A percentile compares a stretch with the other conserved stretches of the same genome.
Evolutionary conservation across 169 alveolate species (phyloP).

Genomic region (Hammondia hammondi): DNA sequence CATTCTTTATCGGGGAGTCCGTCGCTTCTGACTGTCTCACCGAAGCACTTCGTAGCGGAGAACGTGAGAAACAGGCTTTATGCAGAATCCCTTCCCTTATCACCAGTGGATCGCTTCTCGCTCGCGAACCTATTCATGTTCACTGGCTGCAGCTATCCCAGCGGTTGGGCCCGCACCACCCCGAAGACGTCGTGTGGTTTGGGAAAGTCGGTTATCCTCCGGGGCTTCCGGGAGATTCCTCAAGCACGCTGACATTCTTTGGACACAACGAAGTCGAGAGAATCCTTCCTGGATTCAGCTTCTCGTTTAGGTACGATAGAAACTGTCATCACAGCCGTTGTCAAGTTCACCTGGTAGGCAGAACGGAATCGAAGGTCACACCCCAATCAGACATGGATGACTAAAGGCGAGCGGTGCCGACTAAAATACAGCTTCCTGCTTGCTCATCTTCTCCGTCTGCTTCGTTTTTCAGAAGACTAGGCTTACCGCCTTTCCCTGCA

Average conservation of each 20-base stretch:
- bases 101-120: slow-evolving; percentile 41
- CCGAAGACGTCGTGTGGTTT: slow-evolving; percentile 22
- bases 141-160: slow-evolving; percentile 54
- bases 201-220: slow-evolving; percentile 48
- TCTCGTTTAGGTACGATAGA: slow-evolving; percentile 42
- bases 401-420: background rate
- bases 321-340: background rate
- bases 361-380: too few species aligned
- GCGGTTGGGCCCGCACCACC: background rate
- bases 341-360: too few species aligned
- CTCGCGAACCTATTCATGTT: slow-evolving; percentile 33
- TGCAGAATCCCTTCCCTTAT: slow-evolving; percentile 46
- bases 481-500: slow-evolving; percentile 61
- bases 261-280: slow-evolving; percentile 22
- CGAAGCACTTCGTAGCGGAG: background rate
- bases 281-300: slow-evolving; percentile 53
- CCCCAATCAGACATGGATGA: too few species aligned
- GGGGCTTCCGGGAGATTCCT: slow-evolving; percentile 31
- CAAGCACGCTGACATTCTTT: slow-evolving; percentile 48
- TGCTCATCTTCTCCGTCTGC: background rate
- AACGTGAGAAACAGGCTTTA: background rate
- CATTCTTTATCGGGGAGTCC: slow-evolving; percentile 44
- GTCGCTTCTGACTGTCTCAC: background rate
- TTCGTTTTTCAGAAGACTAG: slow-evolving; percentile 44
- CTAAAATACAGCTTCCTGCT: background rate